Evolutionary conservation across 2,329 filamentous ascomycete species (phyloP).

Genomic region (Ilyonectria mors-panacis): DNA sequence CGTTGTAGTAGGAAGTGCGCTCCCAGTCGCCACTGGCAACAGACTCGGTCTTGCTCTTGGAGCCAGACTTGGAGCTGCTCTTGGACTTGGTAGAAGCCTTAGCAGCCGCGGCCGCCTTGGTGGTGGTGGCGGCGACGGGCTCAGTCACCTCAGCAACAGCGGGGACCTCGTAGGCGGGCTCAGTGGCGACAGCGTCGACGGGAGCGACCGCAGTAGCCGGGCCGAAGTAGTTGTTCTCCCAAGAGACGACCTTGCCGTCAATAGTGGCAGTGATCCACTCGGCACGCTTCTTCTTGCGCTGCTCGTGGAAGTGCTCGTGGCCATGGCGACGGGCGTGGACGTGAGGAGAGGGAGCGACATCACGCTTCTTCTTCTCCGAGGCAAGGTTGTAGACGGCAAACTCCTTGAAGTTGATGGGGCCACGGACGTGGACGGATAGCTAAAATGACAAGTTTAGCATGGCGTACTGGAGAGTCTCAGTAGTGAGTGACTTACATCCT

Average conservation of each 20-base stretch:
- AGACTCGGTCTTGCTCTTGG: conserved; percentile 19
- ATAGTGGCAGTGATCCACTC: conserved; percentile 70
- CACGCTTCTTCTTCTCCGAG: conserved; percentile 49
- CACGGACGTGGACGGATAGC: conserved; percentile 82
- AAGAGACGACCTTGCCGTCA: conserved; percentile 69
- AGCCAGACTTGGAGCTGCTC: conserved; percentile 29
- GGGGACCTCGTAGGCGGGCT: conserved; percentile 23
- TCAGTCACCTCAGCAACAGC: conserved; percentile 32
- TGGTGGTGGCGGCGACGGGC: conserved; percentile 4
- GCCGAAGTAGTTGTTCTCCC: conserved; percentile 70
- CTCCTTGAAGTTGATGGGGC: conserved; percentile 76
- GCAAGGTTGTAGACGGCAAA: conserved; percentile 78
- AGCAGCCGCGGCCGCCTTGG: conserved; percentile 14
- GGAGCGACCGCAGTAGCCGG: conserved; percentile 43
- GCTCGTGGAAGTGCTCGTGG: conserved; percentile 67
- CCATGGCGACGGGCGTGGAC: conserved; percentile 55
- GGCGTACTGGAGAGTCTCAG: neutral
- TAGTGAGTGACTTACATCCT: conserved; percentile 70
- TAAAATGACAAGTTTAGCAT: conserved; percentile 50
- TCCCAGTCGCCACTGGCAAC: conserved; percentile 53
- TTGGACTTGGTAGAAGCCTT: conserved; percentile 20
- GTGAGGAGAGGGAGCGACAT: conserved; percentile 44
- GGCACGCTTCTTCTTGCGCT: conserved; percentile 61
- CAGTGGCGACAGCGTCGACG: conserved; percentile 31
- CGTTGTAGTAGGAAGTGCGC: conserved; percentile 63